Base-by-base conservation (phyloP, 1,139 yeast genomes). In the Taphrina flavorubra region DNA sequence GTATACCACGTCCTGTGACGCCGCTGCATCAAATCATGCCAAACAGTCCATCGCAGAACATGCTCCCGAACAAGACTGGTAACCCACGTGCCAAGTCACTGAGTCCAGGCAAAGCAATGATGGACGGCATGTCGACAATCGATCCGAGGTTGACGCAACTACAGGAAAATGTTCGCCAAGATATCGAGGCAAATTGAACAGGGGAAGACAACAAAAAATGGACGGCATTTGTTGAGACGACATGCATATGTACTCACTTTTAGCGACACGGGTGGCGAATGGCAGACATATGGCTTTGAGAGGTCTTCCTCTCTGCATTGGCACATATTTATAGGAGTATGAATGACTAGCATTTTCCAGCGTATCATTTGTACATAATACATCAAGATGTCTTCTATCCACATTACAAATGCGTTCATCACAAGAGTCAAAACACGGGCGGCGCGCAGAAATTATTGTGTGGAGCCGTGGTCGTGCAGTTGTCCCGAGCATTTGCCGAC, bases 21-120 rank as follows among this genome's bases (percentile, higher is more conserved):
- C 62, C 62, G 11, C 53, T 58, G 53, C 62, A 58, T 25, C 62
- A 58, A 20, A 58, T 58, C 34, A 2, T 44, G 13, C 53, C 62
- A 20, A 46, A 58, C n/a, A 34, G 20, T 46, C 31, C 62, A 13
- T 14, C 39, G 10, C 62, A 42, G 31, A 46, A 44, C 42, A 34
- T 39, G 46, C 14, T 20, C 3, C 36, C 39, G 13, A 40, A 49
- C 31, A 37, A 56, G 36, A 14, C 6, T 6, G 42, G 36, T 13
- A 25, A 13, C 3, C 34, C 18, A 13, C 62, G 62, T 10, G 62
- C 62, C n/a, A 31, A 25, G 42, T 36, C 51, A 13, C 36, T 8
- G 40, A 44, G 53, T 58, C 62, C 62, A 10, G 39, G 37, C 39
- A 58, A 58, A 31, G 25, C 20, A 13, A 58, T 10, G 16, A n/a